Base-by-base conservation (phyloP, 805 yeast species). In the Teunomyces pallodes region DNA sequence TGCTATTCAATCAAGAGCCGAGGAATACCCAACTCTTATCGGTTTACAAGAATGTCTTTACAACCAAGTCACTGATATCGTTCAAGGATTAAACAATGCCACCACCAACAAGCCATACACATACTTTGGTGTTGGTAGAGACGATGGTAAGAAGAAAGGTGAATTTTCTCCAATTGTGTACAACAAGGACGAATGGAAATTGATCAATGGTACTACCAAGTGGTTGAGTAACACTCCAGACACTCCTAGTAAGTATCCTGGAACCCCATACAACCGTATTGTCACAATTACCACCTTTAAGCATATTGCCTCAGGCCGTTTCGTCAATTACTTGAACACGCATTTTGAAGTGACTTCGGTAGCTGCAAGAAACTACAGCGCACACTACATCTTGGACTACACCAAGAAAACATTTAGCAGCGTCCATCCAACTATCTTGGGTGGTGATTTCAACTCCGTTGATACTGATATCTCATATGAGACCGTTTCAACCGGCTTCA, bases 161-260 rank as follows among this genome's bases (percentile, higher is more conserved):
- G 86, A 81, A 54, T 79, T 65, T 49, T 65, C 79, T 4, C 82
- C 84, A 1, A 65, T 81, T 9, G 58, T 75, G 28, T 80, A 66
- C 59, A 64, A 73, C 29, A 54, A 54, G 5, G 46, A 64, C 0
- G 68, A 67, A 12, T 74, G 79, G 65, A 57, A 64, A 32, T 52
- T 77, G 32, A 46, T 75, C 5, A 67, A 71, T 9, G 56, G 66
- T n/a, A 69, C 73, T 16, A 74, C 79, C 8, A 69, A 69, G 46
- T 81, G 86, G 86, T 62, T 81, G 10, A 74, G 82, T 51, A 68
- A 70, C 13, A 79, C 83, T 3, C 86, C 86, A 1, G 74, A 71
- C 40, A 62, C 56, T n/a, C 83, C 85, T 1, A 74, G 81, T 12
- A 64, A 54, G 40, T 80, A 79, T 5, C 76, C 81, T 77, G 82